Conservation (phyloP, 2,329 filamentous ascomycete species). For the Beauveria brongniartii region DNA sequence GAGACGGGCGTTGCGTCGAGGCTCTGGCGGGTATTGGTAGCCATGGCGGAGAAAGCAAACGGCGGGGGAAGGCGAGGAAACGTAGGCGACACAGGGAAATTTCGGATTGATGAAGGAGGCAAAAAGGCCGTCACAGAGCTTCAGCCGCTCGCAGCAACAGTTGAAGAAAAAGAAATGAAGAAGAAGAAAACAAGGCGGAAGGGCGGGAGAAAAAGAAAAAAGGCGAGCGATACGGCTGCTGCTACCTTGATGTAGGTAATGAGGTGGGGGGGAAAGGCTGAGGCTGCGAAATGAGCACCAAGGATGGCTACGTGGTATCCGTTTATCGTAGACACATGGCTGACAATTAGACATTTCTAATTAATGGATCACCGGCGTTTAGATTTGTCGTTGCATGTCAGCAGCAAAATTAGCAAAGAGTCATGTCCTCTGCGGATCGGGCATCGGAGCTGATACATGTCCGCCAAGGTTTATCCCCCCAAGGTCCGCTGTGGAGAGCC, state of each 20-base stretch:
- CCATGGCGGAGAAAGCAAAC: background rate
- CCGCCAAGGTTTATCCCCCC: background rate
- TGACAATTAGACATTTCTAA: background rate
- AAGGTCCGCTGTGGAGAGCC: background rate
- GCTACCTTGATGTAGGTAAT: background rate
- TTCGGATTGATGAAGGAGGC: background rate
- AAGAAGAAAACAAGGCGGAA: background rate
- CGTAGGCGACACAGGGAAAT: background rate
- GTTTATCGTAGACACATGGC: too few relatives aligned
- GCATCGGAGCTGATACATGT: background rate
- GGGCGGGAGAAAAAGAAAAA: background rate
- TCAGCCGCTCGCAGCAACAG: background rate
- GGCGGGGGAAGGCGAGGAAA: background rate
- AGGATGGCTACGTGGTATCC: background rate
- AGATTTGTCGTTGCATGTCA: background rate
- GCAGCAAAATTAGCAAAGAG: background rate
- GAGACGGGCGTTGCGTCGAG: constrained; percentile 5
- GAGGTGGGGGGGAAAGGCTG: background rate
- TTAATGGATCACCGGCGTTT: background rate
- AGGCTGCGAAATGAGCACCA: background rate
- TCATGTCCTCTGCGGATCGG: background rate
- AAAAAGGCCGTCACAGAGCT: background rate
- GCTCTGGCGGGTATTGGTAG: background rate
- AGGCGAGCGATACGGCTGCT: background rate
- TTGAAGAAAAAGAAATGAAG: background rate